phyloP scores from a whole-genome alignment of 192 early-diverging fungal genomes.

The Jimgerdemannia flammicorona region DNA sequence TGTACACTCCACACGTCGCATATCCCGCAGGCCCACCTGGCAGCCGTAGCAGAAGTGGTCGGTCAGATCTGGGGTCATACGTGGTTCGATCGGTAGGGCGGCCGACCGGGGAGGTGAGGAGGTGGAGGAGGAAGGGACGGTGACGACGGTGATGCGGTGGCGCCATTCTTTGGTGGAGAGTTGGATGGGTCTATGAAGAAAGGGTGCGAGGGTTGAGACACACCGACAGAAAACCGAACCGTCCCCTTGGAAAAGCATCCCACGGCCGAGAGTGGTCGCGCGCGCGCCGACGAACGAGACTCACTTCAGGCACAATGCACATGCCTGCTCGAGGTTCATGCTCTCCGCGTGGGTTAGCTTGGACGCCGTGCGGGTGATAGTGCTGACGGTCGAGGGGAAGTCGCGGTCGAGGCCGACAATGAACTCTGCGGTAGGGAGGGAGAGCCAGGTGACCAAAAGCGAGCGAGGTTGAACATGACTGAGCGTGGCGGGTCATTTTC shows the following conservation, averaged over 20 bases:
- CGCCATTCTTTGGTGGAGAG: constrained; percentile 42
- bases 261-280: neutral
- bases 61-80: constrained; percentile 21
- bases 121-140: neutral
- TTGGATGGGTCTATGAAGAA: constrained; percentile 40
- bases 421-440: constrained; percentile 49
- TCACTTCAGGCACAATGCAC: constrained; percentile 68
- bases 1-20: neutral
- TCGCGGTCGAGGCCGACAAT: constrained; percentile 73
- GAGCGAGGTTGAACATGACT: no score
- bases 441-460: neutral
- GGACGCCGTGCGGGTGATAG: constrained; percentile 74
- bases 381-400: constrained; percentile 83
- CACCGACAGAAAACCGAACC: neutral
- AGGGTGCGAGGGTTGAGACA: neutral
- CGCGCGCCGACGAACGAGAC: constrained; percentile 4
- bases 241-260: neutral
- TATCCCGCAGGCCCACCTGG: constrained; percentile 43
- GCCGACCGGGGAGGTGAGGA: neutral
- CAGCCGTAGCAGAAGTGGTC: constrained; percentile 49
- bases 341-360: constrained; percentile 63
- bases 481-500: no score
- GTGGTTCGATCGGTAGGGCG: neutral
- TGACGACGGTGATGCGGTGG: constrained; percentile 40
- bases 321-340: constrained; percentile 40